A percentile compares a stretch with the other conserved stretches of the same genome.
phyloP scores from a whole-genome alignment of 75 land plant species.

The Larix kaempferi region DNA sequence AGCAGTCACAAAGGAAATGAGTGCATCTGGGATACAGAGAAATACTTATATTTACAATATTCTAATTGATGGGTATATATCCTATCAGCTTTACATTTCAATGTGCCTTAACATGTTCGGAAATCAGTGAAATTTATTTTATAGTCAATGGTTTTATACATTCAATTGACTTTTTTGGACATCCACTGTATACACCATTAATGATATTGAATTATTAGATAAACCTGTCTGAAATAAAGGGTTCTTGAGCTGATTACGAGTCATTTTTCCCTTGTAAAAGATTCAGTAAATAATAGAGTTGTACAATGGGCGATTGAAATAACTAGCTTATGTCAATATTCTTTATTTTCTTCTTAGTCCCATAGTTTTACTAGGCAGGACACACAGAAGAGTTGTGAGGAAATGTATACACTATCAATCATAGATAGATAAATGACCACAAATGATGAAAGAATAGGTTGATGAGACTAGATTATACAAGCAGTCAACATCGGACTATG shows the following conservation, averaged over 20 bases:
- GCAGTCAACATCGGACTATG: too few species aligned
- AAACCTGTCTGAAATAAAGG: neutral
- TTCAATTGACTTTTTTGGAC: neutral
- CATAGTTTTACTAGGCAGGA: too few species aligned
- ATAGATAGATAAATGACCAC: too few species aligned
- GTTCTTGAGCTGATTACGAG: neutral
- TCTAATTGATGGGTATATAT: slow-evolving; percentile 89
- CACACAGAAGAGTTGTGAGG: too few species aligned
- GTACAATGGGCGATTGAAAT: neutral
- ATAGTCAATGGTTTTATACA: neutral
- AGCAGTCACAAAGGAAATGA: slow-evolving; percentile 89
- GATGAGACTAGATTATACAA: too few species aligned
- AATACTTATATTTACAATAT: slow-evolving; percentile 86
- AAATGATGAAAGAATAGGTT: too few species aligned
- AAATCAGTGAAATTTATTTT: neutral
- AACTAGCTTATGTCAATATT: neutral
- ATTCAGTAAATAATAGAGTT: neutral
- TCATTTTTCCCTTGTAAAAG: neutral
- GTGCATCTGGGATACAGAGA: slow-evolving; percentile 54
- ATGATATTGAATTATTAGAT: neutral
- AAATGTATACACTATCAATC: too few species aligned
- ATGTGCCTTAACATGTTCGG: neutral
- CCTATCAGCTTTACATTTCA: neutral
- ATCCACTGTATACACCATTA: neutral
- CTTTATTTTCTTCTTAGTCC: too few species aligned